Evolutionary conservation across 805 yeast species (phyloP), one percentile per base, ranked within the genome.

Genomic region (Schizosaccharomyces octosporus): DNA sequence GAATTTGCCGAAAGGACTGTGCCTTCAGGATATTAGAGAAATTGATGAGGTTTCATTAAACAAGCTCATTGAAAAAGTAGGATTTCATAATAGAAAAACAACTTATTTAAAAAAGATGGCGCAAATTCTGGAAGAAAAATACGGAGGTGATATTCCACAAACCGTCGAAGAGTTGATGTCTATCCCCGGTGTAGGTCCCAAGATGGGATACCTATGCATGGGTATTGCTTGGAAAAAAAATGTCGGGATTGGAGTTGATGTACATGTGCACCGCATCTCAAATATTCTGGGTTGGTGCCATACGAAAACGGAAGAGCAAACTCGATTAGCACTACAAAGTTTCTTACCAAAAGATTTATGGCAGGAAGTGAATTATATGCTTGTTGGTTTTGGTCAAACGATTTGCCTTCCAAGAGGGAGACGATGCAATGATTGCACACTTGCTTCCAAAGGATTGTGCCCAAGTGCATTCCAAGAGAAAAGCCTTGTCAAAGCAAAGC

Each of bases 181-280:
- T 0, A 72, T 88, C 36, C 96, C 95, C 0, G 97, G 97, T 0
- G 95, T 88, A 2, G 97, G 97, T 0, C 95, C 95, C 9, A 88
- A 89, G 69, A 88, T 88, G 97, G 95, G 95, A 0, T 84, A 79
- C 68, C 71, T 88, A 48, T 75, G 88, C 0, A 72, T 87, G 64
- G 94, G 87, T 67, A 78, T 80, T 42, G 95, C 90, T 0, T 88
- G 96, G 96, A 73, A 74, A 24, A 73, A 76, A 54, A 81, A 77
- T 61, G 73, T 75, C 15, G 96, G 96, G 0, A 87, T 88, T 19
- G 95, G 96, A 13, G 95, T 88, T 6, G 97, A 88, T 68, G 89
- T 86, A 3, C 97, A 88, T 70, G 80, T 88, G 61, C 88, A 85
- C 66, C 73, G 97, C n/a, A 57, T 57, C 9, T 36, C 45, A n/a